Conservation (phyloP, 2,329 filamentous ascomycete species). For the Conoideocrella luteorostrata region DNA sequence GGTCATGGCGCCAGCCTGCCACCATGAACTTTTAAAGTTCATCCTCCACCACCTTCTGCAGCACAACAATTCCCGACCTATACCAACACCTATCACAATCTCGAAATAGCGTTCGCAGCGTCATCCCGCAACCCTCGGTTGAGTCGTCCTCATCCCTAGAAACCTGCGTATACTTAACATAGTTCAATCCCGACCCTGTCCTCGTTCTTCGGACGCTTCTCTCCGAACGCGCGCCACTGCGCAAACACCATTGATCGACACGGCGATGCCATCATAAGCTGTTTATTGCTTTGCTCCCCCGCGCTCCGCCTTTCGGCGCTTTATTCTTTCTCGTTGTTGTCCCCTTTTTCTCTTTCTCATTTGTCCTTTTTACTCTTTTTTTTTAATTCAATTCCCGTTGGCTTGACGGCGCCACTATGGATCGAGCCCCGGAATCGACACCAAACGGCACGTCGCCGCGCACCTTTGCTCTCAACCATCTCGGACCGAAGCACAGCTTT, state of each 20-base stretch:
- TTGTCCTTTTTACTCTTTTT: not conserved
- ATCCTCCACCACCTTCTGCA: too few relatives aligned
- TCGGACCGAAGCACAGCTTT: constrained; percentile 57
- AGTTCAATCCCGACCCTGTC: not conserved
- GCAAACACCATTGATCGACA: not conserved
- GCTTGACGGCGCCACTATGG: constrained; percentile 18
- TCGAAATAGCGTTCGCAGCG: too few relatives aligned
- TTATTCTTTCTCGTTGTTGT: too few relatives aligned
- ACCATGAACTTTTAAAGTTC: too few relatives aligned
- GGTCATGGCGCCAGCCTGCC: too few relatives aligned
- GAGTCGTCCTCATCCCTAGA: too few relatives aligned
- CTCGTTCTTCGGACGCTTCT: not conserved
- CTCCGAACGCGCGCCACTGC: not conserved
- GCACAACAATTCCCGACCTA: too few relatives aligned
- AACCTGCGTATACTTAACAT: too few relatives aligned
- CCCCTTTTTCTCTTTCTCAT: constrained; percentile 1
- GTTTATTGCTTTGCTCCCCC: not conserved
- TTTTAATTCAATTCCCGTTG: not conserved
- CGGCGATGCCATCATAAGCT: not conserved
- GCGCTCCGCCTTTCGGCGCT: not conserved
- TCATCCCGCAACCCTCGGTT: too few relatives aligned
- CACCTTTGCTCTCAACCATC: constrained; percentile 50
- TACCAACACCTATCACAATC: too few relatives aligned
- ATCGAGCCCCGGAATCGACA: constrained; percentile 22
- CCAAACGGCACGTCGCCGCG: constrained; percentile 43